phyloP scores from a whole-genome alignment of 805 yeast genomes.

The Ogataea haglerorum region DNA sequence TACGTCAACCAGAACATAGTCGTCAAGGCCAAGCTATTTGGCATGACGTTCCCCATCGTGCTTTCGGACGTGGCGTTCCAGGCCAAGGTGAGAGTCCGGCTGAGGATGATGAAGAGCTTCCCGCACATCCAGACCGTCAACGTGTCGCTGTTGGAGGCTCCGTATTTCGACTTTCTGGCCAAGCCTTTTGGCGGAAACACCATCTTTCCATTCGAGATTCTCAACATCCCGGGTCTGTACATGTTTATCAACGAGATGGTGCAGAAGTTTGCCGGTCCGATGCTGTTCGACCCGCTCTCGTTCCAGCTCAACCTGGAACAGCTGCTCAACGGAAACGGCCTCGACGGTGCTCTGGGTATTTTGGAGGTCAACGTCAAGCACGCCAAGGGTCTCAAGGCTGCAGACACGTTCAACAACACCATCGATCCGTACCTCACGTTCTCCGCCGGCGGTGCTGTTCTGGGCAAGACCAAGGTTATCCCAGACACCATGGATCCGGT shows the following conservation, averaged over 20 bases:
- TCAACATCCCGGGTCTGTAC: slow-evolving; percentile 82
- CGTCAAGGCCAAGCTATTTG: slow-evolving; percentile 78
- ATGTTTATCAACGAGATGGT: slow-evolving; percentile 83
- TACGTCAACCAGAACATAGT: slow-evolving; percentile 79
- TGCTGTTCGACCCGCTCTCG: slow-evolving; percentile 84
- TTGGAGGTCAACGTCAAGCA: slow-evolving; percentile 62
- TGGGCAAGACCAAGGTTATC: slow-evolving; percentile 68
- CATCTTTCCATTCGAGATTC: slow-evolving; percentile 81
- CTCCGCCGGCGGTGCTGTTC: slow-evolving; percentile 53
- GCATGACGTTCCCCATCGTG: slow-evolving; percentile 72
- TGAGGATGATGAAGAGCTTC: slow-evolving; percentile 84
- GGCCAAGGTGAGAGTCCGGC: slow-evolving; percentile 71
- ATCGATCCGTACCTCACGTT: slow-evolving; percentile 86
- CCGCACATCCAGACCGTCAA: slow-evolving; percentile 94
- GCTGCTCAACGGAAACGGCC: slow-evolving; percentile 75
- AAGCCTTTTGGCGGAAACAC: slow-evolving; percentile 75
- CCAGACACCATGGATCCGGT: slow-evolving; percentile 66
- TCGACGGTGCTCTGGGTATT: slow-evolving; percentile 83
- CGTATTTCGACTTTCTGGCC: slow-evolving; percentile 80
- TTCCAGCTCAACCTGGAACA: slow-evolving; percentile 92
- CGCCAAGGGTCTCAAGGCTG: slow-evolving; percentile 68
- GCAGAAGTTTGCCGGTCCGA: slow-evolving; percentile 82
- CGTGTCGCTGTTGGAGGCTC: slow-evolving; percentile 80
- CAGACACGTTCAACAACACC: slow-evolving; percentile 69
- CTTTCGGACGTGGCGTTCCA: slow-evolving; percentile 78